These are phyloP conservation scores for Pisolithus microcarpus DNA, from an alignment of 768 basidiomycete genomes.

Conservation along the genomic window DNA sequence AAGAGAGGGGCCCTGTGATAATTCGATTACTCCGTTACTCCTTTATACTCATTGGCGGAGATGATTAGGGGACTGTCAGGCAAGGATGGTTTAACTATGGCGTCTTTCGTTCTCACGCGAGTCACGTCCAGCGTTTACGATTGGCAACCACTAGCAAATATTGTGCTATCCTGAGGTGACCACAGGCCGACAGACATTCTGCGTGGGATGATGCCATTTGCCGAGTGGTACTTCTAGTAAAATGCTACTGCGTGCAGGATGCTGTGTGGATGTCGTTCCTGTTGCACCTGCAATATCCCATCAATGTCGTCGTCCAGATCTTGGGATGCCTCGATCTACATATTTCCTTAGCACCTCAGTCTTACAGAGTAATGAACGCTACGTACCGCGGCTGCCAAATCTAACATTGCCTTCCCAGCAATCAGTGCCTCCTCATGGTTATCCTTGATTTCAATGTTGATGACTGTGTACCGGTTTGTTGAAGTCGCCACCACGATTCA, in stretches of 20 bases:
- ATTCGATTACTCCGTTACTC: too few relatives aligned
- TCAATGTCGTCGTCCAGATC: slow-evolving; percentile 93
- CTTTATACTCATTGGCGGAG: slow-evolving; percentile 9
- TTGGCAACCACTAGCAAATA: too few relatives aligned
- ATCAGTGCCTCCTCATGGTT: slow-evolving; percentile 98
- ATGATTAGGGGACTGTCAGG: slow-evolving; percentile 2
- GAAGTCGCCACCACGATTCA: slow-evolving; percentile 82
- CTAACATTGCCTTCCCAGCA: slow-evolving; percentile 91
- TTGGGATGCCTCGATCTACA: slow-evolving; percentile 23
- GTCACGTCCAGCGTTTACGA: not conserved
- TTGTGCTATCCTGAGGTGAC: not conserved
- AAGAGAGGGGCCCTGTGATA: not conserved
- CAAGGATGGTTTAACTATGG: slow-evolving; percentile 34
- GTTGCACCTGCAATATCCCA: slow-evolving; percentile 73
- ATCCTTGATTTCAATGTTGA: slow-evolving; percentile 98
- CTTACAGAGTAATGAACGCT: not conserved
- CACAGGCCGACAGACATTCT: not conserved
- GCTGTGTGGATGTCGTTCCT: slow-evolving; percentile 87
- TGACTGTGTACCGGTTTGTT: slow-evolving; percentile 92
- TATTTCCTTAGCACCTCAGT: not conserved
- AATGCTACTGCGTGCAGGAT: slow-evolving; percentile 87
- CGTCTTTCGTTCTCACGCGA: slow-evolving; percentile 60
- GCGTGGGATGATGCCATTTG: slow-evolving; percentile 12
- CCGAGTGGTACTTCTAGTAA: slow-evolving; percentile 45
- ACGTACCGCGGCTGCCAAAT: slow-evolving; percentile 82